Evolutionary conservation across 169 alveolate genomes (phyloP).

Genomic region (Cryptosporidium viatorum): DNA sequence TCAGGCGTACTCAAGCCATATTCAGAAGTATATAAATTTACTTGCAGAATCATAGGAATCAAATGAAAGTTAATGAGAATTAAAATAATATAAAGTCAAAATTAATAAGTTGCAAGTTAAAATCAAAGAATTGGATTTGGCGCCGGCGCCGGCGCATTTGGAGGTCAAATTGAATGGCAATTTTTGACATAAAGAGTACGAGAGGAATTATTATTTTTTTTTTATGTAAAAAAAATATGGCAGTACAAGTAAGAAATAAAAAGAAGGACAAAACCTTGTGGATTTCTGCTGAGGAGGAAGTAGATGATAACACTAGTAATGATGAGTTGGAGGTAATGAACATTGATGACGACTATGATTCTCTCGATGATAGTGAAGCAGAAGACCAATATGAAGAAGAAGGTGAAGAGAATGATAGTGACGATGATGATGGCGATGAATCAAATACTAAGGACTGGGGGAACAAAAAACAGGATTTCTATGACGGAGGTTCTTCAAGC

Average conservation of each 20-base stretch:
- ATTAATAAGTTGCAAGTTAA: constrained; percentile 30
- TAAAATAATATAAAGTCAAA: neutral
- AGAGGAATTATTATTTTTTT: neutral
- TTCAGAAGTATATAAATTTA: constrained; percentile 65
- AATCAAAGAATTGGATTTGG: neutral
- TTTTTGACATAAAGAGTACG: constrained; percentile 52
- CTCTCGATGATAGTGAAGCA: neutral
- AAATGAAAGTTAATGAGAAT: constrained; percentile 1
- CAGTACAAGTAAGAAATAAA: constrained; percentile 7
- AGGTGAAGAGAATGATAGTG: neutral
- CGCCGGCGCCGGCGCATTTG: constrained; percentile 45
- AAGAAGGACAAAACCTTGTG: constrained; percentile 14
- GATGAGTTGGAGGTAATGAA: constrained; percentile 60
- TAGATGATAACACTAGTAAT: constrained; percentile 17
- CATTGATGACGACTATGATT: constrained; percentile 26
- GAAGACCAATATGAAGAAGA: neutral
- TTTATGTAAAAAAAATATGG: constrained; percentile 1
- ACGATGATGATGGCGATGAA: constrained; percentile 17
- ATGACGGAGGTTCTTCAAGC: constrained; percentile 58
- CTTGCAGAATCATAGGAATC: constrained; percentile 44
- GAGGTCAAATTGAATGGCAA: constrained; percentile 30
- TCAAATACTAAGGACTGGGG: constrained; percentile 51
- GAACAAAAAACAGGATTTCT: constrained; percentile 53
- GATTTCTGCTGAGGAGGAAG: constrained; percentile 35
- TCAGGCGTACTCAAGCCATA: constrained; percentile 75